Evolutionary conservation across 805 yeast species (phyloP).

Genomic region (Cyberlindnera suaveolens): DNA sequence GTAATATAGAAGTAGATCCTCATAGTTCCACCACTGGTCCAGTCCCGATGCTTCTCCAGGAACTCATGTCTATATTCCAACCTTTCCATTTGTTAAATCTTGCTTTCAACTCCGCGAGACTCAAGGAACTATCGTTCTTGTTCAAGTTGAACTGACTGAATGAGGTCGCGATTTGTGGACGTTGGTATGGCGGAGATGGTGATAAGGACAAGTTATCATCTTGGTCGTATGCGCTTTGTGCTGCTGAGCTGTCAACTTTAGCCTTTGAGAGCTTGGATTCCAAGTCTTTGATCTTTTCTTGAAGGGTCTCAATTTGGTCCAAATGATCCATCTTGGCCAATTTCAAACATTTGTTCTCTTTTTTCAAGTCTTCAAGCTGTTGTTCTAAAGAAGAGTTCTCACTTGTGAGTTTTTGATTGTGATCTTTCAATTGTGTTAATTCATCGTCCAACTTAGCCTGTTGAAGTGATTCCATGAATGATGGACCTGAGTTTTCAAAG

Average conservation of each 20-base stretch:
- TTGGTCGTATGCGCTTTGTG: conserved; percentile 16
- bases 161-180: conserved; percentile 5
- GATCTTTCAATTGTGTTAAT: conserved; percentile 26
- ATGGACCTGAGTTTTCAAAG: conserved; percentile 10
- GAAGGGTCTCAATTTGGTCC: conserved; percentile 28
- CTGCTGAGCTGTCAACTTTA: conserved; percentile 18
- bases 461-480: conserved; percentile 24
- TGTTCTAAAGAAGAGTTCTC: conserved; percentile 20
- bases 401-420: conserved; percentile 21
- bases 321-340: conserved; percentile 31
- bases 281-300: conserved; percentile 22
- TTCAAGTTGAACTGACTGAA: conserved; percentile 15
- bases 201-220: conserved; percentile 17
- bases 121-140: conserved; percentile 24
- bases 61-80: conserved; percentile 83
- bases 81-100: conserved; percentile 67
- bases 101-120: conserved; percentile 47
- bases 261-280: conserved; percentile 19
- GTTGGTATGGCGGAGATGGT: conserved; percentile 19
- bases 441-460: conserved; percentile 13
- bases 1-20: neutral
- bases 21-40: conserved; percentile 51
- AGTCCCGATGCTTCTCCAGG: conserved; percentile 67
- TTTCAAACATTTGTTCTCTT: conserved; percentile 32
- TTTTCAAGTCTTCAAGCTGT: conserved; percentile 28